phyloP scores from a whole-genome alignment of 2,329 filamentous ascomycete species.

The Xylariaceae sp. region DNA sequence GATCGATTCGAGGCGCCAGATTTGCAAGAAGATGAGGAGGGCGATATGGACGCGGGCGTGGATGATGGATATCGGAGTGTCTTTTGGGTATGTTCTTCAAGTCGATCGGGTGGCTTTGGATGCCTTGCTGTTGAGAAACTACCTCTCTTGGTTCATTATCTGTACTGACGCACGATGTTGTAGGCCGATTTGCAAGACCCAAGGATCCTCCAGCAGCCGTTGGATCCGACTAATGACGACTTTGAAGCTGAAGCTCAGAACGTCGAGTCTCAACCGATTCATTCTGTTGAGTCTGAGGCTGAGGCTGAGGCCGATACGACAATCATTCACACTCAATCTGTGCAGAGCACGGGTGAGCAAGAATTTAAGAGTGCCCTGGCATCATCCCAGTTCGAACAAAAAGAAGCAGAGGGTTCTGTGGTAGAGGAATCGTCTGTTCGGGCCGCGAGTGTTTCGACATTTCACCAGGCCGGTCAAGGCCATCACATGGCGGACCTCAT shows the following conservation, averaged over 20 bases:
- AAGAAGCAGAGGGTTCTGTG: background rate
- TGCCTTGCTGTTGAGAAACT: background rate
- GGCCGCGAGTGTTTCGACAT: slow-evolving; percentile 17
- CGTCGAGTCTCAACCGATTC: too few species aligned
- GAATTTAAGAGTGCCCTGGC: background rate
- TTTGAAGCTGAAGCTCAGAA: too few species aligned
- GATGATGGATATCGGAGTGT: slow-evolving; percentile 60
- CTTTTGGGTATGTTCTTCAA: slow-evolving; percentile 37
- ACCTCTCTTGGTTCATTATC: background rate
- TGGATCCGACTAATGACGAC: slow-evolving; percentile 12
- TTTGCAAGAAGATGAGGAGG: slow-evolving; percentile 54
- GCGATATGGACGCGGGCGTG: slow-evolving; percentile 30
- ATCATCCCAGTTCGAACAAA: background rate
- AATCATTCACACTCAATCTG: background rate
- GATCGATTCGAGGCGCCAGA: slow-evolving; percentile 71
- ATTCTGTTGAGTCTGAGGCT: background rate
- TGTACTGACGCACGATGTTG: slow-evolving; percentile 3
- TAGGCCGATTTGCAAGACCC: slow-evolving; percentile 59
- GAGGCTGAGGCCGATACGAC: slow-evolving; percentile 3
- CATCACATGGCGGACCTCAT: slow-evolving; percentile 18
- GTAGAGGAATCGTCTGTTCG: background rate
- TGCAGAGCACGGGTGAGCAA: background rate
- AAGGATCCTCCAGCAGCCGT: slow-evolving; percentile 53
- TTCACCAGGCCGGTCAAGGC: slow-evolving; percentile 21
- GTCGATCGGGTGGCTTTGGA: background rate